Conservation (phyloP, 2,329 filamentous ascomycete species). For the Saccharata proteae region DNA sequence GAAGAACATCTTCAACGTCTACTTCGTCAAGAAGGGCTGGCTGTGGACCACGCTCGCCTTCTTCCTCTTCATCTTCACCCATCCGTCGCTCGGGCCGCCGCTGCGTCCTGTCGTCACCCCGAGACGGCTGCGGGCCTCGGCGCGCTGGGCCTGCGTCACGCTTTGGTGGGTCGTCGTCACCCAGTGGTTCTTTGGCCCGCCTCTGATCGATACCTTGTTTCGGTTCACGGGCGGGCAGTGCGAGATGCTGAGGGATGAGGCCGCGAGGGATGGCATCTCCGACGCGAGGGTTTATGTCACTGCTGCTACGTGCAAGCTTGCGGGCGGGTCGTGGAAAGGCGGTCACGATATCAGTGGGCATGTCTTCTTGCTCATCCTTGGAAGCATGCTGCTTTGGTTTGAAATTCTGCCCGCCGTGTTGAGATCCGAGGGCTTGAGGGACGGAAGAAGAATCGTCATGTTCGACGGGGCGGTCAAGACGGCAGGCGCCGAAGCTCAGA, state of each 20-base stretch:
- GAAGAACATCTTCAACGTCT: slow-evolving; percentile 78
- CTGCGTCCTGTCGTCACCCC: slow-evolving; percentile 27
- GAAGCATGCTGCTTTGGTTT: slow-evolving; percentile 68
- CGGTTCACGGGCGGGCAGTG: slow-evolving; percentile 79
- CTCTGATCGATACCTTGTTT: slow-evolving; percentile 83
- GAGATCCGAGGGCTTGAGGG: slow-evolving; percentile 33
- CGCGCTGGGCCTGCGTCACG: slow-evolving; percentile 64
- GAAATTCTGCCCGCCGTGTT: slow-evolving; percentile 58
- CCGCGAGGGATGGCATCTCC: slow-evolving; percentile 32
- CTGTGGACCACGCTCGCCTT: slow-evolving; percentile 76
- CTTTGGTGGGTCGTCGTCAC: slow-evolving; percentile 74
- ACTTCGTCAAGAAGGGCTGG: slow-evolving; percentile 96
- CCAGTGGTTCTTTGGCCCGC: slow-evolving; percentile 92
- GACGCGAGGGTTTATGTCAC: slow-evolving; percentile 47
- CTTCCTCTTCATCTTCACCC: slow-evolving; percentile 53
- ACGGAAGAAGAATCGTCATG: slow-evolving; percentile 57
- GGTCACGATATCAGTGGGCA: slow-evolving; percentile 95
- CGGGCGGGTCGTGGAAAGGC: slow-evolving; percentile 77
- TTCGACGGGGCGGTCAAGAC: slow-evolving; percentile 48
- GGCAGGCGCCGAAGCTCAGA: slow-evolving; percentile 28
- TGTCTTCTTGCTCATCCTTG: slow-evolving; percentile 81
- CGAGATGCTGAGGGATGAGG: slow-evolving; percentile 43
- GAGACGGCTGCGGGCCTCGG: slow-evolving; percentile 43
- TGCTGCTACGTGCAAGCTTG: slow-evolving; percentile 67
- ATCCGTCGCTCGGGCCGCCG: slow-evolving; percentile 44